Evolutionary conservation across 192 early-diverging fungal genomes (phyloP).

Genomic region (Coemansia sp.): DNA sequence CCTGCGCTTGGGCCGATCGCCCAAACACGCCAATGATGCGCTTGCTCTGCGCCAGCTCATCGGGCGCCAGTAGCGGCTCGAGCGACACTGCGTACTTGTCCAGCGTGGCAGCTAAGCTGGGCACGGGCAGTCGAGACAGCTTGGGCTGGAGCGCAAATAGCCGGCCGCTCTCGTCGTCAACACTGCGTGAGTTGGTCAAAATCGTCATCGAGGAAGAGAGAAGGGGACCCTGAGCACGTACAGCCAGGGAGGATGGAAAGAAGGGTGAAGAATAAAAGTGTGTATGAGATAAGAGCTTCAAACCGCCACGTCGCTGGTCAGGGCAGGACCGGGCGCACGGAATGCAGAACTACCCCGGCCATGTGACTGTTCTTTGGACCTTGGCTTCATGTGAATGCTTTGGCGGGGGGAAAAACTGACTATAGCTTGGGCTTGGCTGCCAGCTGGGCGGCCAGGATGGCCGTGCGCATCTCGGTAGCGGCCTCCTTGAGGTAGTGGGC

Average conservation of each 20-base stretch:
- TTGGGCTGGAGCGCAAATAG: conserved; percentile 61
- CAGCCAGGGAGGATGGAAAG: too few species aligned
- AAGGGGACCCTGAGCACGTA: too few species aligned
- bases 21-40: conserved; percentile 67
- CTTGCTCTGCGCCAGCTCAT: conserved; percentile 62
- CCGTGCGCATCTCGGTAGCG: conserved; percentile 74
- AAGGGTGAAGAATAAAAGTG: too few species aligned
- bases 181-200: conserved; percentile 4
- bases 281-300: too few species aligned
- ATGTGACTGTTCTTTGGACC: too few species aligned
- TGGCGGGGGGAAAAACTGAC: too few species aligned
- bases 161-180: conserved; percentile 32
- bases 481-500: conserved; percentile 82
- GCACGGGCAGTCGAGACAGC: conserved; percentile 86
- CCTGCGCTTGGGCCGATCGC: conserved; percentile 64
- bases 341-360: too few species aligned
- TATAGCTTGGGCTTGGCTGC: conserved; percentile 38
- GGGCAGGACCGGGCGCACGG: too few species aligned
- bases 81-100: conserved; percentile 75
- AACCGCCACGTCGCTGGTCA: too few species aligned
- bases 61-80: conserved; percentile 59
- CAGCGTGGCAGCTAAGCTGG: conserved; percentile 69
- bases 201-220: conserved; percentile 1
- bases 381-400: too few species aligned
- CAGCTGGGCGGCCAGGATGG: conserved; percentile 49